Base-by-base conservation (phyloP, 192 early-diverging fungal genomes). In the Kickxella alabastrina region DNA sequence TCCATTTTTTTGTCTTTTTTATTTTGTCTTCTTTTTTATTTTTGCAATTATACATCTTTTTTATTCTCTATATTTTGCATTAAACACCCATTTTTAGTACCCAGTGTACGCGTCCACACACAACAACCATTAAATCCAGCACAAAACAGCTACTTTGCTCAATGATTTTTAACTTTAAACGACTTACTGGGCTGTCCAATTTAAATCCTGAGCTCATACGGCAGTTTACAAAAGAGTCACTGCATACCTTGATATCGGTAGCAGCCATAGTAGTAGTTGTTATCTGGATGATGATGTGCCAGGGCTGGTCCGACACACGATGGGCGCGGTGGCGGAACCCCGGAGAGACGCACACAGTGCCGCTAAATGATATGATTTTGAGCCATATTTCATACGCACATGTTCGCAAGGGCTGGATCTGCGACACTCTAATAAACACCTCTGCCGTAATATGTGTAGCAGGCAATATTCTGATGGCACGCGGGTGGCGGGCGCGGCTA, bases 301-400 rank as follows among this genome's bases (percentile, higher is more conserved):
- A 75, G 35, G 60, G 49, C 44, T 68, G 64, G 66, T 75, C 72
- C 2, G 72, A 75, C 36, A 64, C 64, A 57, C 72, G 72, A 17
- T 75, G 72, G 66, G 23, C 41, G 1, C 46, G 23, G 12, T 2
- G 24, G 26, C 37, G 44, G 48, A 12, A 7, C 8, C 17, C 28
- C 0, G 2, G 32, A 9, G 13, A 15, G 15, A 12, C 0, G 12
- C 32, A 25, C 7, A 19, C 18, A 12, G 7, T 19, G 40, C 40
- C 60, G 13, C 52, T 74, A 10, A 27, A 41, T 21, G 70, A 74
- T 41, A 25, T 62, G 7, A 25, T 66, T 4, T 51, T 74, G 5
- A 56, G 60, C 4, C 45, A 28, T 4, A n/a, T 74, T 17, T 46
- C 59, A 0, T 41, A 43, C 28, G 28, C 54, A 7, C 28, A 35